phyloP scores from a whole-genome alignment of 352 stramenopile species.

The Phytophthora cactorum region DNA sequence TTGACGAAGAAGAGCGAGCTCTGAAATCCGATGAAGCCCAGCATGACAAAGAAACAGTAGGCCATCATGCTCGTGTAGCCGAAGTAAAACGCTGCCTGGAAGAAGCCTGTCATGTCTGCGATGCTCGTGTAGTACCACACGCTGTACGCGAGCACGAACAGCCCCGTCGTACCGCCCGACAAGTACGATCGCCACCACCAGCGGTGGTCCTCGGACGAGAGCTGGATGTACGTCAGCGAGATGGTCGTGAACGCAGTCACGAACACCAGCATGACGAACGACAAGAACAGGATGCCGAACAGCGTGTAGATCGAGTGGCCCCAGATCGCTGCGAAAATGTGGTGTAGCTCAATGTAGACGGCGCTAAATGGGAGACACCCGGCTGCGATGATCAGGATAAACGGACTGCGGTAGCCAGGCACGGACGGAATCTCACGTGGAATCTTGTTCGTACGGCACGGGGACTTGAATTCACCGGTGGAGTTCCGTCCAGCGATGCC shows the following conservation, averaged over 20 bases:
- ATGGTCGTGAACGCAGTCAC: conserved; percentile 98
- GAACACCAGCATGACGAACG: conserved; percentile 96
- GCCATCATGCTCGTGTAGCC: conserved; percentile 97
- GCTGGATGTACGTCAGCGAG: conserved; percentile 97
- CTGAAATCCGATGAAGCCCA: conserved; percentile 96
- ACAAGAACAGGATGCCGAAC: conserved; percentile 97
- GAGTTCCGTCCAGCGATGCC: conserved; percentile 95
- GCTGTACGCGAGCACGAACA: conserved; percentile 97
- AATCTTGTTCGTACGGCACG: conserved; percentile 97
- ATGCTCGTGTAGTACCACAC: conserved; percentile 96
- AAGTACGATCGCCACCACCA: conserved; percentile 98
- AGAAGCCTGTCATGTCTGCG: conserved; percentile 95
- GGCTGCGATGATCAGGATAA: conserved; percentile 92
- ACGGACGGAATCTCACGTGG: conserved; percentile 93
- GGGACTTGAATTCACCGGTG: conserved; percentile 90
- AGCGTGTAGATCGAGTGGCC: conserved; percentile 99
- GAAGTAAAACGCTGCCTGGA: conserved; percentile 98
- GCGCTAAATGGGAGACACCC: conserved; percentile 97
- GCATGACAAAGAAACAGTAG: conserved; percentile 98
- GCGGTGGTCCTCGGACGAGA: conserved; percentile 95
- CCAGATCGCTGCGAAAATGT: conserved; percentile 98
- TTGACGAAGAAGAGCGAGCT: conserved; percentile 96
- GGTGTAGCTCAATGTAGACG: conserved; percentile 99
- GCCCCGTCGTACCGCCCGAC: conserved; percentile 93
- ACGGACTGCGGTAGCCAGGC: conserved; percentile 87